Percentiles rank a stretch among this genome's conserved stretches.
phyloP scores from a whole-genome alignment of 202 grass and related monocot species.

The Carex arenaria region DNA sequence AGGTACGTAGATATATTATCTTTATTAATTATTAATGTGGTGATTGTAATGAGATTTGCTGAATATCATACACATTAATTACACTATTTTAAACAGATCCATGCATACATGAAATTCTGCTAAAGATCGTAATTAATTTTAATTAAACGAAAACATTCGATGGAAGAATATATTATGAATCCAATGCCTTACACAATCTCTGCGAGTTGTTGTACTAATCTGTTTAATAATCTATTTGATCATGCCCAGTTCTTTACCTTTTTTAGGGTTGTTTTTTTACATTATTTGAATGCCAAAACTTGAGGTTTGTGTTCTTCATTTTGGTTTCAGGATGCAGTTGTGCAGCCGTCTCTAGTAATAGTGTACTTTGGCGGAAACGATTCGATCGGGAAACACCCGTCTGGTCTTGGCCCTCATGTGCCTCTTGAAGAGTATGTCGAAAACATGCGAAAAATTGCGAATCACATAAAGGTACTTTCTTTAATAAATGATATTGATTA shows the following conservation, averaged over 20 bases:
- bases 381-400: constrained; percentile 50
- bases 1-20: too few species aligned
- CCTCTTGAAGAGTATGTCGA: constrained; percentile 66
- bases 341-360: constrained; percentile 66
- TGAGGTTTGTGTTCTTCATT: not conserved
- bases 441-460: constrained; percentile 68
- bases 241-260: too few species aligned
- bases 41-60: not conserved
- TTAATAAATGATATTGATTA: not conserved
- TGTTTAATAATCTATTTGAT: not conserved
- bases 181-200: too few species aligned
- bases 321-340: constrained; percentile 27
- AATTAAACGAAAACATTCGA: too few species aligned
- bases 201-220: not conserved
- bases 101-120: not conserved
- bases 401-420: constrained; percentile 72
- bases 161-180: too few species aligned
- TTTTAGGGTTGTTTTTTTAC: too few species aligned
- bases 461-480: constrained; percentile 59
- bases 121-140: too few species aligned
- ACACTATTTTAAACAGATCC: not conserved
- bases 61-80: too few species aligned
- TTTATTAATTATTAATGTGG: too few species aligned
- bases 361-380: constrained; percentile 94
- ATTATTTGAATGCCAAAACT: not conserved